These are phyloP conservation scores for Termitomyces sp. DNA, from an alignment of 768 basidiomycete genomes.

Conservation along the genomic window DNA sequence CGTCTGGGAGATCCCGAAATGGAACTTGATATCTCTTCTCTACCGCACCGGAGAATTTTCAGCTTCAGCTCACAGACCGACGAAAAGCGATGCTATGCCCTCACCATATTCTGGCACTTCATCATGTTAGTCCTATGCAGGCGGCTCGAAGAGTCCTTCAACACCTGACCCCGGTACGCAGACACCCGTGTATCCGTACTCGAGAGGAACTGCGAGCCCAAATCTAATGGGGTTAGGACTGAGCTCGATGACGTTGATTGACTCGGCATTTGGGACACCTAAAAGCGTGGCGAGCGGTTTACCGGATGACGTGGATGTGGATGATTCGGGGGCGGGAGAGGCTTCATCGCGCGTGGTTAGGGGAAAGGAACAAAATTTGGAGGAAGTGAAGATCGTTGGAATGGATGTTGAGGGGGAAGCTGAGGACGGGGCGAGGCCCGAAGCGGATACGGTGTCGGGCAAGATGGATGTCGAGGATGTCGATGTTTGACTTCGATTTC, in stretches of 20 bases:
- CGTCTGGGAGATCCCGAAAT: constrained; percentile 3
- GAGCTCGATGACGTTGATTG: constrained; percentile 17
- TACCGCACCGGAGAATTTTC: constrained; percentile 15
- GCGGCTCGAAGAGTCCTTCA: constrained; percentile 33
- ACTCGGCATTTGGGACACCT: constrained; percentile 25
- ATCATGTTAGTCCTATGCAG: constrained; percentile 23
- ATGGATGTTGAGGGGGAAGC: constrained; percentile 18
- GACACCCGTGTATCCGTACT: constrained; percentile 18
- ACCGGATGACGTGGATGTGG: constrained; percentile 19
- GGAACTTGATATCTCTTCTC: constrained; percentile 11
- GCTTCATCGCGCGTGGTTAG: constrained; percentile 12
- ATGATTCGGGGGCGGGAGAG: constrained; percentile 2
- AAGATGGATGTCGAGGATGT: constrained; percentile 34
- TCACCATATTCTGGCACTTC: constrained; percentile 29
- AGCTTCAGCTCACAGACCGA: constrained; percentile 19
- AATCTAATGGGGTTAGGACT: constrained; percentile 29
- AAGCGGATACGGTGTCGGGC: constrained; percentile 10
- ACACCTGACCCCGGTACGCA: constrained; percentile 30
- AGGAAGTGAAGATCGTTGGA: constrained; percentile 28
- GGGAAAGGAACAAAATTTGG: constrained; percentile 21
- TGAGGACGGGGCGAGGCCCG: constrained; percentile 8
- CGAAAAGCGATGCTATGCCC: constrained; percentile 23
- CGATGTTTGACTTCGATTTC: constrained; percentile 15
- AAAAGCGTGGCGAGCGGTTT: constrained; percentile 21
- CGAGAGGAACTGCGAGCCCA: constrained; percentile 21